Evolutionary conservation across 2,329 filamentous ascomycete species (phyloP).

Genomic region (Fusarium sp.): DNA sequence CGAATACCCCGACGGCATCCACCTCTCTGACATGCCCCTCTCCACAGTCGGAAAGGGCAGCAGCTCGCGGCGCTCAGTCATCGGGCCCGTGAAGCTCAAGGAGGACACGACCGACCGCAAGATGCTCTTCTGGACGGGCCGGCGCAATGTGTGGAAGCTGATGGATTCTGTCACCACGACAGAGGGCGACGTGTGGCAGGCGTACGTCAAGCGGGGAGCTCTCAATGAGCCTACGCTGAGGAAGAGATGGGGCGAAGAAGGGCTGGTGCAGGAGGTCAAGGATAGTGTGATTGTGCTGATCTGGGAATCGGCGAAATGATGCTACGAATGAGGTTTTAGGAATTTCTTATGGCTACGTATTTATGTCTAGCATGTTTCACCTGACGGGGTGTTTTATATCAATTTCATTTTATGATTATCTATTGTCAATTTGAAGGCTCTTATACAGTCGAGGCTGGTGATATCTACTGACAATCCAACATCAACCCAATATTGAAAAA

Average conservation of each 20-base stretch:
- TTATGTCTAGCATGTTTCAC: conserved; percentile 3
- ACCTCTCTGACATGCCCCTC: conserved; percentile 42
- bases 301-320: conserved; percentile 45
- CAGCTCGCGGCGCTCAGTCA: conserved; percentile 36
- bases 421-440: background rate
- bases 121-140: conserved; percentile 54
- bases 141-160: conserved; percentile 57
- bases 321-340: conserved; percentile 19
- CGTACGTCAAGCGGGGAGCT: conserved; percentile 56
- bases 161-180: conserved; percentile 55
- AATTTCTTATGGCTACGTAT: conserved; percentile 38
- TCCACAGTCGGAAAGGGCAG: conserved; percentile 16
- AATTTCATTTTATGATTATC: conserved; percentile 6
- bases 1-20: conserved; percentile 58
- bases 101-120: conserved; percentile 49
- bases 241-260: conserved; percentile 36
- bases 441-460: too few relatives aligned
- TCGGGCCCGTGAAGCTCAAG: conserved; percentile 53
- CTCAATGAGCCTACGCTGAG: conserved; percentile 26
- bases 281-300: conserved; percentile 49
- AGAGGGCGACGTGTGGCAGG: conserved; percentile 61
- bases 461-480: too few relatives aligned
- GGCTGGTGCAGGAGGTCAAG: conserved; percentile 8
- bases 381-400: background rate
- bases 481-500: too few relatives aligned